Conservation (phyloP, 2,329 filamentous ascomycete genomes). For the Helotiales sp. region DNA sequence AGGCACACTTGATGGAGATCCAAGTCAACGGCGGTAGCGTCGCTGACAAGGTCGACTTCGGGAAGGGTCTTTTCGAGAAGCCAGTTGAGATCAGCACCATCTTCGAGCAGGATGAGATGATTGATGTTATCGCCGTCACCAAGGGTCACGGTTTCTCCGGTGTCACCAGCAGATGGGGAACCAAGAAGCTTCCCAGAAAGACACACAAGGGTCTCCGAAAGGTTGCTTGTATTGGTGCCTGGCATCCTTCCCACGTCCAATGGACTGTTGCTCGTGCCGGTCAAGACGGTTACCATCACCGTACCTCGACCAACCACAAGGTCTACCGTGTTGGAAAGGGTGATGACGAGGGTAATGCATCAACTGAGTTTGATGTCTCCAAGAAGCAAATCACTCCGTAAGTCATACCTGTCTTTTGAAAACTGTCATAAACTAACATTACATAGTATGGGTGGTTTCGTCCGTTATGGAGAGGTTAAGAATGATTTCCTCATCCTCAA, state of each 20-base stretch:
- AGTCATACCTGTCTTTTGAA: conserved; percentile 45
- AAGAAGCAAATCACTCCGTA: conserved; percentile 99
- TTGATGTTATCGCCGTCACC: conserved; percentile 98
- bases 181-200: conserved; percentile 99
- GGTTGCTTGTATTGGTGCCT: conserved; percentile 99
- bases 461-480: conserved; percentile 98
- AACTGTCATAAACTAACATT: conserved; percentile 34
- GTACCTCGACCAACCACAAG: conserved; percentile 99
- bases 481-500: conserved; percentile 99
- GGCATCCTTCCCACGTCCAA: conserved; percentile 99
- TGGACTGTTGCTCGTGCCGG: conserved; percentile 99
- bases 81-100: conserved; percentile 87
- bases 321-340: conserved; percentile 98
- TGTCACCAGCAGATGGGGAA: conserved; percentile 98
- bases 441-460: conserved; percentile 91
- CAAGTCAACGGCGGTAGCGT: conserved; percentile 98
- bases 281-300: conserved; percentile 99
- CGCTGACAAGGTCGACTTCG: conserved; percentile 96
- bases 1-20: conserved; percentile 99
- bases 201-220: conserved; percentile 99
- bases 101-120: conserved; percentile 99
- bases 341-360: conserved; percentile 85
- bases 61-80: conserved; percentile 98
- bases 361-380: conserved; percentile 93
- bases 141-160: conserved; percentile 99